Percentiles rank a stretch among this genome's conserved stretches.
Conservation (phyloP, 495 filamentous ascomycete genomes). For the Podospora appendiculata region DNA sequence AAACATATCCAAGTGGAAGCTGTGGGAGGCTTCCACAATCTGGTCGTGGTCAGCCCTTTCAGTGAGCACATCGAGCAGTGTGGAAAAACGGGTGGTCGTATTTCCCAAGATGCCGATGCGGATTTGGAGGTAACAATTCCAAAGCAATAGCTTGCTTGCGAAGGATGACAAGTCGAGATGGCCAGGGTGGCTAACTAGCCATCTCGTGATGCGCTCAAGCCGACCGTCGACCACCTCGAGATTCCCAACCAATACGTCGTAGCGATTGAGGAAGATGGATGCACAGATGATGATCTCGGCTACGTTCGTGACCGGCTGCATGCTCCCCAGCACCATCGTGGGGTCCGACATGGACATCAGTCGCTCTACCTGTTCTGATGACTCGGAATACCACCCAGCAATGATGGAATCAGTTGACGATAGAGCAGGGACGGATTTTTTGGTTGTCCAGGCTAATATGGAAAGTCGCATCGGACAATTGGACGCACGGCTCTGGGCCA, state of each 20-base stretch:
- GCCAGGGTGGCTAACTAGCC: constrained; percentile 5
- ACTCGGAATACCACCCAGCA: constrained; percentile 4
- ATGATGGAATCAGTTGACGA: not conserved
- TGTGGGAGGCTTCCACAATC: constrained; percentile 10
- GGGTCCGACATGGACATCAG: constrained; percentile 7
- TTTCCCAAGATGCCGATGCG: constrained; percentile 13
- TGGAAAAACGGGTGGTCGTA: constrained; percentile 1
- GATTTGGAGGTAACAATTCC: constrained; percentile 15
- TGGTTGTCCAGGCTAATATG: constrained; percentile 14
- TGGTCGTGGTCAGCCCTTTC: constrained; percentile 6
- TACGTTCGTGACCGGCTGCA: constrained; percentile 6
- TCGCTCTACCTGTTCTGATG: constrained; percentile 6
- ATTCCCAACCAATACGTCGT: constrained; percentile 8
- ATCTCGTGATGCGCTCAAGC: constrained; percentile 8
- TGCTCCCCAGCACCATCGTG: constrained; percentile 1
- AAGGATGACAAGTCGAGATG: constrained; percentile 10
- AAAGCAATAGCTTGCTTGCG: constrained; percentile 14
- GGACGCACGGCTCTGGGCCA: constrained; percentile 6
- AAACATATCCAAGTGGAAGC: constrained; percentile 11
- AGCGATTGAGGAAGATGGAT: constrained; percentile 14
- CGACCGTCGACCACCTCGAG: constrained; percentile 1
- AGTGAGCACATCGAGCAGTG: constrained; percentile 9
- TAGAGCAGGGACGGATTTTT: not conserved
- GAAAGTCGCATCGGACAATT: constrained; percentile 12
- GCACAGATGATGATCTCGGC: constrained; percentile 13